Conservation (phyloP, 2,329 filamentous ascomycete genomes). For the Verticillium nubilum region DNA sequence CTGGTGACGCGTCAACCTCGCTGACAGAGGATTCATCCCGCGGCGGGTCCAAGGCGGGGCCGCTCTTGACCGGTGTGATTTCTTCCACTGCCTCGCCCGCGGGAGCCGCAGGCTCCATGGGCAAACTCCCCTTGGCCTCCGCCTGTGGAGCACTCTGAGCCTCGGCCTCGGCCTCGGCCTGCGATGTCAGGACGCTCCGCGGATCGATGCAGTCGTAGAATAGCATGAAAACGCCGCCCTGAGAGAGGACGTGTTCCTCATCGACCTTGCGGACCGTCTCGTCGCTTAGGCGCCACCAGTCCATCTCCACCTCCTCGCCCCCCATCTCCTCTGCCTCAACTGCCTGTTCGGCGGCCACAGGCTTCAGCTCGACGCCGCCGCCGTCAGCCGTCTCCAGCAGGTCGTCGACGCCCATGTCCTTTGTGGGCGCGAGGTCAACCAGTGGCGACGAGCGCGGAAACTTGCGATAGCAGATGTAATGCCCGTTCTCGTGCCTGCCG, state of each 20-base stretch:
- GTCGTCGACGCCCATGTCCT: slow-evolving; percentile 8
- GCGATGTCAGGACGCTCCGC: slow-evolving; percentile 35
- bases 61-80: not conserved
- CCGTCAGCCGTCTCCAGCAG: not conserved
- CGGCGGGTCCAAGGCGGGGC: not conserved
- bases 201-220: slow-evolving; percentile 79
- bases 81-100: not conserved
- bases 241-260: slow-evolving; percentile 66
- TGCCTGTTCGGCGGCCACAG: not conserved
- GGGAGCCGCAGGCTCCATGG: not conserved
- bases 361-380: not conserved
- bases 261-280: slow-evolving; percentile 72
- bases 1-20: not conserved
- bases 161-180: slow-evolving; percentile 7
- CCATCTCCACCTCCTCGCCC: slow-evolving; percentile 31
- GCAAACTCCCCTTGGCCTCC: not conserved
- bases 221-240: slow-evolving; percentile 90
- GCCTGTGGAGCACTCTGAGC: slow-evolving; percentile 13
- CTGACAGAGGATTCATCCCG: not conserved
- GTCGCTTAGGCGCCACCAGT: slow-evolving; percentile 91
- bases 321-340: slow-evolving; percentile 1
- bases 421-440: slow-evolving; percentile 10
- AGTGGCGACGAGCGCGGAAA: slow-evolving; percentile 38
- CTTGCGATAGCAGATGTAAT: slow-evolving; percentile 88
- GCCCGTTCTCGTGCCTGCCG: slow-evolving; percentile 88